Conservation (phyloP, 768 basidiomycete genomes). For the Rickenella mellea region DNA sequence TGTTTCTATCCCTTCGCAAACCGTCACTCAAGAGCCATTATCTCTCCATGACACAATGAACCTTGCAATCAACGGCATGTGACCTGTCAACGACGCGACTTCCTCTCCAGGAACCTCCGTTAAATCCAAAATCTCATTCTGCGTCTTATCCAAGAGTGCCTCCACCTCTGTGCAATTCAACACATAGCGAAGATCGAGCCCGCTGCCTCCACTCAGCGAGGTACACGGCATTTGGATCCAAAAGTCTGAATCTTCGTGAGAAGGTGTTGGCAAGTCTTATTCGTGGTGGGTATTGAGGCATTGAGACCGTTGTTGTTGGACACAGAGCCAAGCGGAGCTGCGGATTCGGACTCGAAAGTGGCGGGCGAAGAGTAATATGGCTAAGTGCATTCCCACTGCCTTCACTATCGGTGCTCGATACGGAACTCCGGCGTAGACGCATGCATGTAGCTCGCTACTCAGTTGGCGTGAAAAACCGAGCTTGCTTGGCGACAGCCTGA, state of each 20-base stretch:
- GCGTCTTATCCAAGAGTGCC: conserved; percentile 65
- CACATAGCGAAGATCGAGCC: conserved; percentile 47
- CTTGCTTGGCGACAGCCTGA: too few relatives aligned
- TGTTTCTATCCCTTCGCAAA: conserved; percentile 46
- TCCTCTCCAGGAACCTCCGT: conserved; percentile 34
- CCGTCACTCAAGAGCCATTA: conserved; percentile 66
- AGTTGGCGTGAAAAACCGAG: too few relatives aligned
- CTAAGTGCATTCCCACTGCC: conserved; percentile 25
- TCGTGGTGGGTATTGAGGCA: conserved; percentile 15
- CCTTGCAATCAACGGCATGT: conserved; percentile 68
- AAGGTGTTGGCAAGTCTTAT: conserved; percentile 16
- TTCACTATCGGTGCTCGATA: conserved; percentile 35
- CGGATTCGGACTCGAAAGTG: conserved; percentile 3
- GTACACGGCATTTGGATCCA: conserved; percentile 6
- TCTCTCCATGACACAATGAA: conserved; percentile 89
- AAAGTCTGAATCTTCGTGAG: background rate
- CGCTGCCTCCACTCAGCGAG: conserved; percentile 1
- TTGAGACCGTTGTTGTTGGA: background rate
- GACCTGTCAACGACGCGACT: conserved; percentile 27
- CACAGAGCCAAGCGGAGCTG: background rate
- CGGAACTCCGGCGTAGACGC: background rate
- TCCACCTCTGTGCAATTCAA: conserved; percentile 80
- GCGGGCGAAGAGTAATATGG: conserved; percentile 2
- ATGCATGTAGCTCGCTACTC: too few relatives aligned
- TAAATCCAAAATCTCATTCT: conserved; percentile 63